Evolutionary conservation across 164 flowering plant genomes (phyloP), one percentile per base, ranked within the genome.

Genomic region (Chloranthus sessilifolius): DNA sequence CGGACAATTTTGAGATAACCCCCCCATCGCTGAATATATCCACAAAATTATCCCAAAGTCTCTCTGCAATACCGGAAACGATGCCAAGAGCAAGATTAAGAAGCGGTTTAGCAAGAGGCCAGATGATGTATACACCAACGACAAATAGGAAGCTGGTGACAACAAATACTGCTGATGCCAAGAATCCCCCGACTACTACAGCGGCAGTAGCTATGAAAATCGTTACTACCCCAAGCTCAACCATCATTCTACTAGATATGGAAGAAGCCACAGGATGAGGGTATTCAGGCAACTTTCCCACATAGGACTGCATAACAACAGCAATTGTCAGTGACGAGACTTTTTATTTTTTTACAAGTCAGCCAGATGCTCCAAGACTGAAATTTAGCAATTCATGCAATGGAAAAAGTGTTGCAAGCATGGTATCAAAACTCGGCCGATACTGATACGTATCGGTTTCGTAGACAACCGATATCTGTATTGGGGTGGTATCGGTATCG

Each of bases 211-310:
- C 83, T 75, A 91, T 76, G 21, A 70, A 53, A 56, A 81, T 76
- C 46, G 92, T 77, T 29, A 85, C 62, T 68, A 79, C 63, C 53
- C 81, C 96, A 50, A 91, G 77, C 72, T 85, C 98, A 42, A 85
- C 88, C 83, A 85, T 67, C 74, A 85, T 58, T 75, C 95, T 83
- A 74, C 95, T 88, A 12, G 96, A 91, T 66, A 91, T 78, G 43
- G 85, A 81, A 62, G 92, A 85, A 44, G 98, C 96, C 44, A 83
- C 85, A 2, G 96, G 92, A 70, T 85, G 74, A 64, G 95, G 98
- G 60, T 75, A 80, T 39, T 81, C 83, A 2, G 83, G 86, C 42
- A 76, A 39, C 50, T 76, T 83, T 40, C 85, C 94, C 25, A 85
- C 83, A 66, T 71, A 83, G 48, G 95, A 76, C 98, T 91, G 88